Evolutionary conservation across 345 rosid species (phyloP), one percentile per base, ranked within the genome.

Genomic region (Eucalyptus camaldulensis): DNA sequence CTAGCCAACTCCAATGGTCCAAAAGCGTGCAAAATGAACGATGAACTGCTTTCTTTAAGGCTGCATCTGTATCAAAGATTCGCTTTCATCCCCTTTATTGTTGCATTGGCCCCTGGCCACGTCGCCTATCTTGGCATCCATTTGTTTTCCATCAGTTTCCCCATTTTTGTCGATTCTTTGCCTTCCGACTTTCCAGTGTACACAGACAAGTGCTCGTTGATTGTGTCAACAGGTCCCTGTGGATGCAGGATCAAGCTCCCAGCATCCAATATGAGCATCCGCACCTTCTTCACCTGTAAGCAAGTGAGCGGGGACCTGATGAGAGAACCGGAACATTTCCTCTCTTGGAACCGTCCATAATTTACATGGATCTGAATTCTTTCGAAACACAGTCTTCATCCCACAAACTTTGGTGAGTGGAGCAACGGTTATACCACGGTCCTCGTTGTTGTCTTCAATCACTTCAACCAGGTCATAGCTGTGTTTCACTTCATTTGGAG

Each of bases 211-310:
- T 72, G 81, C 27, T 72, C 81, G 1, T 62, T 29, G 72, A 62
- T 62, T 29, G 33, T 12, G 15, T 62, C 14, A 37, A 4, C 45
- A 72, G 45, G 27, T 72, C 45, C 3, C 25, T 3, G 44, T 89
- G 72, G 97, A 94, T 29, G 95, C 95, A n/a, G 96, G 97, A 86
- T 96, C 98, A 86, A 96, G 93, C 88, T 95, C 96, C 92, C 92
- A 89, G 90, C 93, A 94, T 87, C 95, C 96, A 65, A 85, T 87
- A 3, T 93, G 94, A 86, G 93, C 93, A 88, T 93, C 91, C 37
- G 45, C 40, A 85, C 91, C 96, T 91, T 95, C 96, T 86, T 95
- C 89, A 81, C 95, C 95, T 2, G 94, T 92, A 89, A 96, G 94
- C 88, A 92, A 12, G 83, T 90, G 88, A 83, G 91, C 89, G 25